Base-by-base conservation (phyloP, 208 protist genomes). In the Hexamita inflata region DNA sequence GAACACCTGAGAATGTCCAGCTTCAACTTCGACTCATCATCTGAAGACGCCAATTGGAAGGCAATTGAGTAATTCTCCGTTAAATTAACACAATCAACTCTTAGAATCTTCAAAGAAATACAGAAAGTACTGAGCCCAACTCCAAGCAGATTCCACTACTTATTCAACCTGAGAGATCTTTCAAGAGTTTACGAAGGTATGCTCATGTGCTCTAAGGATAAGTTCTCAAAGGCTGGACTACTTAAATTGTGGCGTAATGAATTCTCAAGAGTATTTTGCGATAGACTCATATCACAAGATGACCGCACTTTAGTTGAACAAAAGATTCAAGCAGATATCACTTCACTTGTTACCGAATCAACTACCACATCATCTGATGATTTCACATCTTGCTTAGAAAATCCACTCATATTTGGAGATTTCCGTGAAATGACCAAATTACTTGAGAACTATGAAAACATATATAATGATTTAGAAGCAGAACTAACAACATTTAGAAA, bases 141-240 rank as follows among this genome's bases (percentile, higher is more conserved):
- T 15, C 94, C 94, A 24, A 86, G 91, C 11, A 97, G 97, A 80
- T 98, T 98, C 83, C 94, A 98, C 82, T 98, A 98, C 82, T 89
- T 97, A 65, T 98, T 98, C 87, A 98, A 98, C 82, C 85, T 98
- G 53, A 4, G 94, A 75, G 94, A 98, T 80, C 81, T 98, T 28
- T 94, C 89, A 49, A 85, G 94, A 30, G 89, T 98, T 24, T 97
- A 94, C 83, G 93, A 97, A 83, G 94, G 94, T 38, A 80, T 98
- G 13, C 94, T 90, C 79, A 88, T 91, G 64, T 86, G 90, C 1
- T 94, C 91, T 9, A 80, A 84, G 19, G 89, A 92, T 58, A 93
- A 89, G 78, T 93, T 96, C 78, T 82, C 80, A 2, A 24, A 81
- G 0, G 74, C 59, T 7, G 11, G 75, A 0, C 64, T 98, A 42